A percentile compares a stretch with the other conserved stretches of the same genome.
phyloP scores from a whole-genome alignment of 306 rosid species.

The Lathyrus sativus region DNA sequence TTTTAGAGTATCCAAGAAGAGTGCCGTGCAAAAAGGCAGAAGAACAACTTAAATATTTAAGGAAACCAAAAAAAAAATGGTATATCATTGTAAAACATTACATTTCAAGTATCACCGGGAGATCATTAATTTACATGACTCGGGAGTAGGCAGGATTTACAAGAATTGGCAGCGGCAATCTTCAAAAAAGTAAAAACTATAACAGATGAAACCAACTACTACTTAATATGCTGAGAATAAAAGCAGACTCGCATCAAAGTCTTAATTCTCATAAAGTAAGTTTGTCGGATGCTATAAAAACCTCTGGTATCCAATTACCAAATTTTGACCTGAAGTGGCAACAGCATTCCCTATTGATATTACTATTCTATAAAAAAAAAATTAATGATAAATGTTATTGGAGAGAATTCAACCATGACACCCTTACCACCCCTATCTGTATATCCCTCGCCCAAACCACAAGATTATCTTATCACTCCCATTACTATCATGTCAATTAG shows the following conservation, averaged over 20 bases:
- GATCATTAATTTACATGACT: constrained; percentile 21
- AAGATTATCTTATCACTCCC: neutral
- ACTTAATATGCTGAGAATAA: neutral
- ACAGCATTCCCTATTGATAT: constrained; percentile 12
- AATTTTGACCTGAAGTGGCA: constrained; percentile 16
- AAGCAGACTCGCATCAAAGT: neutral
- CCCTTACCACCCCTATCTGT: neutral
- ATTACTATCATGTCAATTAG: neutral
- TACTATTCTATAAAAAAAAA: neutral
- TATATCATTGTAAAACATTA: constrained; percentile 19
- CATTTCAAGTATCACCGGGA: constrained; percentile 23
- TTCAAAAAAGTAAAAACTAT: neutral
- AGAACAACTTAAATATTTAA: constrained; percentile 19
- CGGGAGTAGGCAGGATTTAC: neutral
- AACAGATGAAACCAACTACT: constrained; percentile 20
- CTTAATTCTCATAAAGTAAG: constrained; percentile 20
- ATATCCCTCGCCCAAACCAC: neutral
- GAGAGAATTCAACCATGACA: neutral
- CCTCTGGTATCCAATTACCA: neutral
- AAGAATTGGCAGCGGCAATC: constrained; percentile 5
- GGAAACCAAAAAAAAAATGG: constrained; percentile 13
- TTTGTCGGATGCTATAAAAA: constrained; percentile 3
- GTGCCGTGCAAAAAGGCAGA: too few species aligned
- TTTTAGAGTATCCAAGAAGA: neutral
- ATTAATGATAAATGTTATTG: neutral